Evolutionary conservation across 257 asterid species (phyloP), one percentile per base, ranked within the genome.

Genomic region (Solanum microdontum): DNA sequence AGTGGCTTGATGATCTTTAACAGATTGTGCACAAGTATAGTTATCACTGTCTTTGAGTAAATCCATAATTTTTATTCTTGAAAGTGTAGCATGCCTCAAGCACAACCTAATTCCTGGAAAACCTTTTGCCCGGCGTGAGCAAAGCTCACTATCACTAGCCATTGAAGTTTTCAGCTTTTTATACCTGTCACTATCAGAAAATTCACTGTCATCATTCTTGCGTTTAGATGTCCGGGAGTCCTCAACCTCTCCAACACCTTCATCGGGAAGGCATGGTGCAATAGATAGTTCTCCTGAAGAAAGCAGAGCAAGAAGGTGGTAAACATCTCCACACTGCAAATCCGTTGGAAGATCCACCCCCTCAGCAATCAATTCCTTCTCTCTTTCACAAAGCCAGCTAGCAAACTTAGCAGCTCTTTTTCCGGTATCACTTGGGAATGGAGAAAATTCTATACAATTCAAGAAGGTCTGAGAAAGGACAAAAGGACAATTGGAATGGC

Each of bases 181-280:
- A 76, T 91, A 85, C 86, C 37, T 89, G 84, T 88, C 96, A 60
- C 91, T 92, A 34, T 86, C 91, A 82, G 90, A 92, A 89, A 85
- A 84, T 77, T 93, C 98, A 77, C 84, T 66, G 83, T 40, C 36
- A 84, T 93, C 94, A 84, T 58, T 45, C 88, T 93, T 94, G 64
- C 94, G 96, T 90, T 95, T 97, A 88, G 93, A 91, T 84, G 88
- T 84, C 93, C 95, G 94, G 84, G 89, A 91, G 90, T 95, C 98
- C 92, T 96, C 99, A 23, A 94, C 94, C 92, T 97, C 99, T 83
- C 99, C 99, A 86, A 95, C 94, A 82, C 98, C 98, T 86, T 93
- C 98, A 87, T 90, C 90, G 39, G 99, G 99, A 86, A 97, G 94
- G 92, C 89, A 87, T 48, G 96, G 95, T 82, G 90, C 74, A 89